Conservation (phyloP, 2,329 filamentous ascomycete genomes). For the Chrysoporthe deuterocubensis region DNA sequence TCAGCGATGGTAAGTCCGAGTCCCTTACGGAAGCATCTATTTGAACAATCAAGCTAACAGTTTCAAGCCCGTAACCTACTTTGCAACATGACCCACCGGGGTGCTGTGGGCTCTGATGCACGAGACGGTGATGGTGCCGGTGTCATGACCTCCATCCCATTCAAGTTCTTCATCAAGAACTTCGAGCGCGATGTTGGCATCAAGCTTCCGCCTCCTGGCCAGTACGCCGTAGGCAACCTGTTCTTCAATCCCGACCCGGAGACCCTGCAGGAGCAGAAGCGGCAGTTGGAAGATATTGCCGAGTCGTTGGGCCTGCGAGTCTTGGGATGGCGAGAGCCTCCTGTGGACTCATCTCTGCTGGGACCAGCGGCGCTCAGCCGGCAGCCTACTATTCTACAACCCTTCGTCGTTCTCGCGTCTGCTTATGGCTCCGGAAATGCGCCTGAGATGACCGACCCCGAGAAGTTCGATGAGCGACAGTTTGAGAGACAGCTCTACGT, state of each 20-base stretch:
- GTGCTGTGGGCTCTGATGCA: slow-evolving; percentile 95
- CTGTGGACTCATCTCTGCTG: slow-evolving; percentile 88
- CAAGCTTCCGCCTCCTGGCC: slow-evolving; percentile 82
- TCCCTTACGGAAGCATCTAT: neutral
- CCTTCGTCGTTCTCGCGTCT: slow-evolving; percentile 86
- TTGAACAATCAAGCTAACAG: slow-evolving; percentile 18
- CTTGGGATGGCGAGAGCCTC: slow-evolving; percentile 94
- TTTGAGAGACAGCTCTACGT: slow-evolving; percentile 96
- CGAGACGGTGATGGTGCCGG: slow-evolving; percentile 97
- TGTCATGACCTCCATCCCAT: slow-evolving; percentile 99
- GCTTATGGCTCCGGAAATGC: slow-evolving; percentile 82
- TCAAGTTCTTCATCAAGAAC: slow-evolving; percentile 98
- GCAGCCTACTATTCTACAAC: slow-evolving; percentile 93
- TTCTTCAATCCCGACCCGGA: slow-evolving; percentile 98
- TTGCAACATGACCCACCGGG: slow-evolving; percentile 99
- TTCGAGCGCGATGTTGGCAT: slow-evolving; percentile 90
- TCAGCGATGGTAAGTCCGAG: slow-evolving; percentile 82
- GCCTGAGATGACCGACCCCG: slow-evolving; percentile 77
- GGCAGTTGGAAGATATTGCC: slow-evolving; percentile 92
- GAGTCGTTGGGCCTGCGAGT: slow-evolving; percentile 86
- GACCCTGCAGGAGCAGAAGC: slow-evolving; percentile 85
- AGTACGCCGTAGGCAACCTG: slow-evolving; percentile 96
- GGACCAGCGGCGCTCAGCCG: slow-evolving; percentile 91
- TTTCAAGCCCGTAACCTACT: slow-evolving; percentile 80
- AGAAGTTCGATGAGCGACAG: slow-evolving; percentile 79